Evolutionary conservation across 169 alveolate genomes (phyloP), one percentile per base, ranked within the genome.

Genomic region (Babesia caballi): DNA sequence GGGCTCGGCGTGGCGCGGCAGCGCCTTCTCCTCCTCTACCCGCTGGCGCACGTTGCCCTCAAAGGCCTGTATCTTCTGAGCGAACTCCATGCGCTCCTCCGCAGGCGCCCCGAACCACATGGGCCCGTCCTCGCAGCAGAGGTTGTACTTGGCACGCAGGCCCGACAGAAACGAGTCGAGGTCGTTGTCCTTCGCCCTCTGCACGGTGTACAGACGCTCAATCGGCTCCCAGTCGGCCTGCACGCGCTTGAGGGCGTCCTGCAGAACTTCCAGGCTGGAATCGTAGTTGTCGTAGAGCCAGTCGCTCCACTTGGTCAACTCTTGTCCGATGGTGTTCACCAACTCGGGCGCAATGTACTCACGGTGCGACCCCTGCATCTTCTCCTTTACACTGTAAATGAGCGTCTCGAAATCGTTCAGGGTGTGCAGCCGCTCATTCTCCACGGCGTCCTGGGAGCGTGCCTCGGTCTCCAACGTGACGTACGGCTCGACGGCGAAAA

Each of bases 231-330:
- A 75, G 12, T 59, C 56, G 1, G 78, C 74, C 28, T 72, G 54
- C 23, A 88, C 68, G 61, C 66, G 57, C 32, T 80, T 71, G 33
- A 77, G 57, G 41, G 73, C 56, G 28, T 52, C 83, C 50, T 83
- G 53, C 17, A 83, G 66, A 17, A 51, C 85, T 41, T 77, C 87
- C 65, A 80, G 73, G 11, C 82, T 63, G 35, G 82, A 91, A n/a
- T 66, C 89, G 32, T 69, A 66, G 72, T 88, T 83, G 53, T 81
- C 90, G 65, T 88, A 88, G n/a, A 88, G 44, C 91, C 91, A 88
- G 66, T 83, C 50, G 69, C 77, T 83, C 81, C 61, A 53, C 57
- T 88, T 83, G 54, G 80, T 77, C 41, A 88, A 53, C 44, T 76
- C 57, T 17, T 67, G 50, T 56, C 44, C 47, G 46, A 88, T 56